A percentile compares a stretch with the other conserved stretches of the same genome.
These are phyloP conservation scores for Tetrapisispora fleetii DNA, from an alignment of 805 yeast species.

Conservation along the genomic window DNA sequence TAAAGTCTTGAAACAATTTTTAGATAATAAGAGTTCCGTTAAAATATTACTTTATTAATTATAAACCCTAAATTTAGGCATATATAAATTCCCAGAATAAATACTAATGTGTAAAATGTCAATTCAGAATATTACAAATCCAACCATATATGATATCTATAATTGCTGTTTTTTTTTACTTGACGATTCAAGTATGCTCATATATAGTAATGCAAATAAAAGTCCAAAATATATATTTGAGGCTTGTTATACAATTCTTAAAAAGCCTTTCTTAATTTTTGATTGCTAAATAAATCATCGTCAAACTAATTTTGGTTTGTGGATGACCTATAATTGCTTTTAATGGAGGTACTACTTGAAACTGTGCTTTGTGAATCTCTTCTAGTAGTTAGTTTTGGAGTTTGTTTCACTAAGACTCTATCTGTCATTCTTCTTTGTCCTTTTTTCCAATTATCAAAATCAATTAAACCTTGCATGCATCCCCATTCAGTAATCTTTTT, in stretches of 20 bases:
- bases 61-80: constrained; percentile 13
- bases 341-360: constrained; percentile 1
- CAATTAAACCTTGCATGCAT: constrained; percentile 95
- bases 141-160: constrained; percentile 1
- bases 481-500: constrained; percentile 97
- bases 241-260: not conserved
- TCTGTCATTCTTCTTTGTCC: constrained; percentile 35
- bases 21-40: constrained; percentile 28
- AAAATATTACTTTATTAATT: constrained; percentile 23
- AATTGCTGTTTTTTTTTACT: not conserved
- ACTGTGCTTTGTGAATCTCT: not conserved
- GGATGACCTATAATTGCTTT: not conserved
- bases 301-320: not conserved
- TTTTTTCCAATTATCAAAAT: constrained; percentile 83
- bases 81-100: not conserved
- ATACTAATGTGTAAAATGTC: not conserved
- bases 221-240: not conserved
- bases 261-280: not conserved
- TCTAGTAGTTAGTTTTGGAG: constrained; percentile 7
- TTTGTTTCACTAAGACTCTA: constrained; percentile 12
- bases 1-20: constrained; percentile 18
- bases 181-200: not conserved
- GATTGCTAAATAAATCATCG: no score
- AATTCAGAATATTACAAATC: not conserved
- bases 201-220: not conserved